Conservation (phyloP, 73 alveolate species). For the Tetrahymena borealis region DNA sequence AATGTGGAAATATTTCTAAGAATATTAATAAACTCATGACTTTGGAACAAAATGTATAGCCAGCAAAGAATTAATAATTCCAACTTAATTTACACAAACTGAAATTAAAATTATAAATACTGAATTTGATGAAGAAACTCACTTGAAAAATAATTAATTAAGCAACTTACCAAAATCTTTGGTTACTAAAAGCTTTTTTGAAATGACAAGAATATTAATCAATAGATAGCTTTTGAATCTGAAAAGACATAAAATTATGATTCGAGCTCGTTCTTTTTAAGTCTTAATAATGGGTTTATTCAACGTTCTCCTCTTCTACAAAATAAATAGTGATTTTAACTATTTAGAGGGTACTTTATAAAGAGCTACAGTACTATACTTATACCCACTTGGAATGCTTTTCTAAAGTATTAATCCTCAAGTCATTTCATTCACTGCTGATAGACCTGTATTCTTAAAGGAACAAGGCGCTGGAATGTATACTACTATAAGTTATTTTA, state of each 20-base stretch:
- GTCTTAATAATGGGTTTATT: background rate
- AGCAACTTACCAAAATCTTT: no score
- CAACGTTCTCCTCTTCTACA: background rate
- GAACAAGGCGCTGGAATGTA: background rate
- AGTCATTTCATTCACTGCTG: background rate
- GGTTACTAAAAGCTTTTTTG: background rate
- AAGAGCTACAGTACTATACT: background rate
- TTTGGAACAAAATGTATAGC: no score
- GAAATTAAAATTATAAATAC: background rate
- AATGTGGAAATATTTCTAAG: background rate
- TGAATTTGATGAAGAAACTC: no score
- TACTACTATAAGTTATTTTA: background rate
- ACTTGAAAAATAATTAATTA: background rate
- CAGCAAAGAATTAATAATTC: no score
- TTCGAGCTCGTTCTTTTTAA: background rate
- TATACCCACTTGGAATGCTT: background rate
- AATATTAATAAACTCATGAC: background rate
- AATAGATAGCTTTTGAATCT: background rate
- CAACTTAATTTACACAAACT: no score
- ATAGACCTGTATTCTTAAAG: background rate
- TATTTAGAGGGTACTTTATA: background rate
- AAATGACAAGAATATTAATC: background rate
- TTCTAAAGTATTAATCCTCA: background rate
- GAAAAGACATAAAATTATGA: background rate
- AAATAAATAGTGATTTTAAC: background rate